Evolutionary conservation across 495 filamentous ascomycete species (phyloP).

Genomic region (Oleoguttula mirabilis): DNA sequence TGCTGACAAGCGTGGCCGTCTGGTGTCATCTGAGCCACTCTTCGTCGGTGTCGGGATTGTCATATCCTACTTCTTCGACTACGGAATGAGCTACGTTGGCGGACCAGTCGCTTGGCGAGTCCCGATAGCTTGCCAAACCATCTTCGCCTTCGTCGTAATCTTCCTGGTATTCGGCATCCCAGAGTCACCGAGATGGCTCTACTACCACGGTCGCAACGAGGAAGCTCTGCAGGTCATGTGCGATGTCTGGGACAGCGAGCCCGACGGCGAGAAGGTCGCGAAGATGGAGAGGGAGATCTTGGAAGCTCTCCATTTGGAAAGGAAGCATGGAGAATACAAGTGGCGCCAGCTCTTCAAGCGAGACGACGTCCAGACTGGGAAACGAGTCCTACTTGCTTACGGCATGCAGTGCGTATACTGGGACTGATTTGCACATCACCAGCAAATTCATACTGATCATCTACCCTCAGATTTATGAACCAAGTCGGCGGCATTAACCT

Average conservation of each 20-base stretch:
- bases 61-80: constrained; percentile 23
- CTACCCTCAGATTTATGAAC: no score
- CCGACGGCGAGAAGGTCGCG: constrained; percentile 34
- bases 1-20: constrained; percentile 22
- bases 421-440: no score
- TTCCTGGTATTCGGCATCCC: constrained; percentile 27
- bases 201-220: constrained; percentile 30
- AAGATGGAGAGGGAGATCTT: constrained; percentile 37
- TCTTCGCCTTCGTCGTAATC: constrained; percentile 28
- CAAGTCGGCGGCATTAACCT: constrained; percentile 24
- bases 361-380: constrained; percentile 41
- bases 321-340: constrained; percentile 34
- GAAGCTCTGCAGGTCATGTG: constrained; percentile 41
- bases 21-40: constrained; percentile 25
- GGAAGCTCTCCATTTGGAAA: constrained; percentile 35
- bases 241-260: constrained; percentile 34
- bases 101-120: constrained; percentile 26
- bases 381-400: constrained; percentile 40
- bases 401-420: constrained; percentile 32
- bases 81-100: constrained; percentile 21
- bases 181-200: constrained; percentile 28
- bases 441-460: no score
- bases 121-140: constrained; percentile 25
- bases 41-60: constrained; percentile 29
- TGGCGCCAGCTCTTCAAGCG: constrained; percentile 39